These are phyloP conservation scores for Litsea cubeba DNA, from an alignment of 164 flowering plant genomes.

Conservation along the genomic window DNA sequence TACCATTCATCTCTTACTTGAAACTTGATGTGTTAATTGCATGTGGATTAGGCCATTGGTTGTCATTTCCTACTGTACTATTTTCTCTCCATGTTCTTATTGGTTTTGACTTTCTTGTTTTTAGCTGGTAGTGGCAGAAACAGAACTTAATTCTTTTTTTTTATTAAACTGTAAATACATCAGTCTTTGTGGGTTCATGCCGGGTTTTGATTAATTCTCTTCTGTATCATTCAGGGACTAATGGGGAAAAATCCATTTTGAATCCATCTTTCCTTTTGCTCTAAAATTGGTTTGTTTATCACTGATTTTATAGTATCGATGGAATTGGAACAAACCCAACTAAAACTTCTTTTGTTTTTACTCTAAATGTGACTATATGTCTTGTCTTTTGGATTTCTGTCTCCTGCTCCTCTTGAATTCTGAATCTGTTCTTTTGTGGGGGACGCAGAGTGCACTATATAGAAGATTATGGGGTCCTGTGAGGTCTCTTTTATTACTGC, in stretches of 20 bases:
- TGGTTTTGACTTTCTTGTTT: neutral
- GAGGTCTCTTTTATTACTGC: constrained; percentile 49
- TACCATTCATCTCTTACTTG: neutral
- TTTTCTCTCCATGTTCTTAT: neutral
- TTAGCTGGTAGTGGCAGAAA: neutral
- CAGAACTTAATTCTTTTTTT: neutral
- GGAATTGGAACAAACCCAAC: neutral
- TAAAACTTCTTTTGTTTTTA: too few relatives aligned
- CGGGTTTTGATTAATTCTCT: neutral
- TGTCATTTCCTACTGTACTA: neutral
- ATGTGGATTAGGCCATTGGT: neutral
- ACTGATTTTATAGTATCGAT: neutral
- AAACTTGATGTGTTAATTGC: neutral
- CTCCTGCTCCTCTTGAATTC: neutral
- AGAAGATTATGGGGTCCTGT: constrained; percentile 89
- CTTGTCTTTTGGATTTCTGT: neutral
- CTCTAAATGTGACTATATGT: neutral
- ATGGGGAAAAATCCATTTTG: neutral
- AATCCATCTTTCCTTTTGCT: neutral
- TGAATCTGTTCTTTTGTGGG: neutral
- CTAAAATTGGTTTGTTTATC: neutral
- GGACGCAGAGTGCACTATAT: constrained; percentile 52
- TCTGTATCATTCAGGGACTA: neutral
- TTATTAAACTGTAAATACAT: neutral
- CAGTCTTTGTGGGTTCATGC: neutral